Conservation (phyloP, 345 rosid species). For the Turritis glabra region DNA sequence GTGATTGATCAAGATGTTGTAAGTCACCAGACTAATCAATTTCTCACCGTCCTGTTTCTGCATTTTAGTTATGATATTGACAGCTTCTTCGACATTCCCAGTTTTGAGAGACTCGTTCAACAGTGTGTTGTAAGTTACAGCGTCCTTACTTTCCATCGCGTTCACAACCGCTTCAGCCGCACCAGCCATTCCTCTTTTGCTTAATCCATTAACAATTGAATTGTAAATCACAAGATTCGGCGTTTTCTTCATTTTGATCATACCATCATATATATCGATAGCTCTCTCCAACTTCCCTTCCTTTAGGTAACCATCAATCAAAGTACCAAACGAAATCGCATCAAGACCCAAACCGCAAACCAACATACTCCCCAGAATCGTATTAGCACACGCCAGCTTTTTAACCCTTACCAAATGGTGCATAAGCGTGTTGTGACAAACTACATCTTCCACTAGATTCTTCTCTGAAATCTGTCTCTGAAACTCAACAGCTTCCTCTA, state of each 20-base stretch:
- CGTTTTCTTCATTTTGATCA: slow-evolving; percentile 41
- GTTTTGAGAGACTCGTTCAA: slow-evolving; percentile 45
- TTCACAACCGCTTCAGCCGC: slow-evolving; percentile 26
- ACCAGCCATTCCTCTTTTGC: slow-evolving; percentile 45
- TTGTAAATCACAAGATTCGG: slow-evolving; percentile 59
- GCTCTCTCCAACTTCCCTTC: slow-evolving; percentile 61
- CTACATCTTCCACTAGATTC: slow-evolving; percentile 51
- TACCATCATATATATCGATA: slow-evolving; percentile 43
- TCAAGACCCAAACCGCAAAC: slow-evolving; percentile 57
- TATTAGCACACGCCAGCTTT: slow-evolving; percentile 47
- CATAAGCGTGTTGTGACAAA: slow-evolving; percentile 57
- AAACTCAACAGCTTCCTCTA: slow-evolving; percentile 51
- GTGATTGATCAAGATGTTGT: slow-evolving; percentile 53
- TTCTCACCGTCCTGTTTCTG: slow-evolving; percentile 27
- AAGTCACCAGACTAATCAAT: slow-evolving; percentile 47
- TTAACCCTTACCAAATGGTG: slow-evolving; percentile 47
- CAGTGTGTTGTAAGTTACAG: slow-evolving; percentile 55
- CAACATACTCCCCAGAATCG: slow-evolving; percentile 55
- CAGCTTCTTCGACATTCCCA: slow-evolving; percentile 49
- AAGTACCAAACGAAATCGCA: slow-evolving; percentile 55
- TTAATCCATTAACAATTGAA: slow-evolving; percentile 57
- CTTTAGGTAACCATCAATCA: slow-evolving; percentile 63
- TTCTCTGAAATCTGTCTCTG: slow-evolving; percentile 46
- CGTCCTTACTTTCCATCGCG: slow-evolving; percentile 38
- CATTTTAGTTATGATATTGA: slow-evolving; percentile 40